Conservation (phyloP, 306 rosid genomes). For the Fragaria vesca region DNA sequence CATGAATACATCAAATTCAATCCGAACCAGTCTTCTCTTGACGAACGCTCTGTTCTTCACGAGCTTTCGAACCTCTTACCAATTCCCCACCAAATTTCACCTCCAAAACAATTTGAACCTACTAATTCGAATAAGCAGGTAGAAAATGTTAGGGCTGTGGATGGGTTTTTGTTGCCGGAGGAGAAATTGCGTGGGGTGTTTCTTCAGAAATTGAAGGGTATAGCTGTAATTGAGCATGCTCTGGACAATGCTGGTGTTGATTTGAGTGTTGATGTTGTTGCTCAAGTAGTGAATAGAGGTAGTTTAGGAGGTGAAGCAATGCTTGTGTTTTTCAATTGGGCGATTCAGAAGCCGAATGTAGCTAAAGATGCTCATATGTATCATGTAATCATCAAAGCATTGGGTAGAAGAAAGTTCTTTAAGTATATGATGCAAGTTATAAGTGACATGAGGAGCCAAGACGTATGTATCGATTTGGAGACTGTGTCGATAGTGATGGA, state of each 20-base stretch:
- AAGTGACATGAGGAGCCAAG: constrained; percentile 38
- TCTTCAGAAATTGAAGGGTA: constrained; percentile 73
- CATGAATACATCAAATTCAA: neutral
- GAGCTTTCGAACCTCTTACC: constrained; percentile 56
- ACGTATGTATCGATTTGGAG: constrained; percentile 42
- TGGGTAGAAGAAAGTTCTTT: constrained; percentile 77
- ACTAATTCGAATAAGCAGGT: constrained; percentile 12
- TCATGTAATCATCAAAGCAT: constrained; percentile 57
- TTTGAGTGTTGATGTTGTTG: constrained; percentile 45
- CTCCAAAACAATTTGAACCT: neutral
- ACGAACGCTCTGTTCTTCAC: constrained; percentile 49
- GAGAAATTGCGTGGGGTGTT: constrained; percentile 81
- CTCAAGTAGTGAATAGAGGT: constrained; percentile 53
- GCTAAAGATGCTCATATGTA: constrained; percentile 40
- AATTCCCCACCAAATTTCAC: neutral
- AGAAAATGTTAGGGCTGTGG: constrained; percentile 31
- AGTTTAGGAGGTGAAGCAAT: constrained; percentile 66
- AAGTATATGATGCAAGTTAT: constrained; percentile 45
- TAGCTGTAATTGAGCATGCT: constrained; percentile 56
- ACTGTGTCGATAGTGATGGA: constrained; percentile 60
- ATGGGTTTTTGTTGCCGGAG: constrained; percentile 59
- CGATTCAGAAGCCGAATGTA: constrained; percentile 50
- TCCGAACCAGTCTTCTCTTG: constrained; percentile 9
- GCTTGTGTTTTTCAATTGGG: constrained; percentile 81
- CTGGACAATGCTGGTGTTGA: constrained; percentile 44